Evolutionary conservation across 176 grass and related monocot species (phyloP), one percentile per base, ranked within the genome.

Genomic region (Phyllostachys edulis): DNA sequence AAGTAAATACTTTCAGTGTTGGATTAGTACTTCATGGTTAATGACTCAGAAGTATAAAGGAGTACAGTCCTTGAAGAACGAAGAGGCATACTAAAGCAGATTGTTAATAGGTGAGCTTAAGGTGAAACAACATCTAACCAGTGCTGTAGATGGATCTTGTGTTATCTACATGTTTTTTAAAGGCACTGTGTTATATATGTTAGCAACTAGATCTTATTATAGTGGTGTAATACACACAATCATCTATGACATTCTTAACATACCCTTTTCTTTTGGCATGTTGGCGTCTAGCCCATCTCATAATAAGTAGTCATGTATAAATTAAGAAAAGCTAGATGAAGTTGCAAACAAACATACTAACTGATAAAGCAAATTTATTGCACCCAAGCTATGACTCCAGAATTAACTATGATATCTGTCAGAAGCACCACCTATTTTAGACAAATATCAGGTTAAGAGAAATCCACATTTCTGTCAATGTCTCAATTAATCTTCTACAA

Each of bases 61-160:
- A 64, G 32, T 56, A 9, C 6, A 57, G 1, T 23, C 61, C 71
- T 23, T 8, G n/a, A n/a, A n/a, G n/a, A n/a, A n/a, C n/a, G 18
- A 80, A 80, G n/a, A 37, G 27, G 20, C 16, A 83, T 26, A 73
- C 17, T 10, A 86, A 72, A 32, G 27, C 24, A 57, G 5, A 75
- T 66, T 29, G 38, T 7, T 26, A 23, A 18, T 52, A 80, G 7
- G n/a, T 50, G 20, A 52, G 18, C 23, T 27, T n/a, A 13, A 69
- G 47, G 16, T 5, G 7, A 23, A 49, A 56, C 49, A 57, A 69
- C 8, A 41, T 4, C 14, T 39, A 8, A 57, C 54, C 47, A 81
- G 34, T 40, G 23, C 10, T 87, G 36, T 9, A 79, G 10, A 67
- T 50, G 11, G 40, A 84, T 39, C 29, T 38, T 66, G 14, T 66